phyloP scores from a whole-genome alignment of 2,329 filamentous ascomycete species.

The Pseudohalonectria lignicola region DNA sequence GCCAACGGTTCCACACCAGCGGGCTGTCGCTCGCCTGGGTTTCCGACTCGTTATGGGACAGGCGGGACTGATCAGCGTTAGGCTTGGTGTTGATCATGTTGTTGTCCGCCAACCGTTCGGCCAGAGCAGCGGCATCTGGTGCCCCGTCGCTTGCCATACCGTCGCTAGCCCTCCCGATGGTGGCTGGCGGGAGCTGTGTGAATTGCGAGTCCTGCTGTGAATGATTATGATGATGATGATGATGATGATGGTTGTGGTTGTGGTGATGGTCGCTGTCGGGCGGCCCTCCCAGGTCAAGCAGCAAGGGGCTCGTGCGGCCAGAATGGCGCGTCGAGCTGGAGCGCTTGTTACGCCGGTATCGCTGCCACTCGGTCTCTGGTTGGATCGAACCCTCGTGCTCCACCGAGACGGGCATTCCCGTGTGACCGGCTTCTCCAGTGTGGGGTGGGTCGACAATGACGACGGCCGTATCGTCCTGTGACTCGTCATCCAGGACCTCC shows the following conservation, averaged over 20 bases:
- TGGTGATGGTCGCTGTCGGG: background rate
- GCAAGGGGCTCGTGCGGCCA: background rate
- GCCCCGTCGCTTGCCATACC: background rate
- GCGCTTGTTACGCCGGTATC: constrained; percentile 39
- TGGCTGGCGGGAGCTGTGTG: too few species aligned
- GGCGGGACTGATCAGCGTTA: too few species aligned
- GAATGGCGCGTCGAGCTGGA: constrained; percentile 13
- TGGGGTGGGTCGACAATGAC: constrained; percentile 17
- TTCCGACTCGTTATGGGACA: constrained; percentile 3
- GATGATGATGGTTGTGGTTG: too few species aligned
- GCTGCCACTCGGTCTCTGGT: constrained; percentile 46
- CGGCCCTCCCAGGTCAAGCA: background rate
- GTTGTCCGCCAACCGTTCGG: background rate
- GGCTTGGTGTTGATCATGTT: background rate
- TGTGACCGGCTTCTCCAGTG: background rate
- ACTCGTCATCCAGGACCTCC: constrained; percentile 42
- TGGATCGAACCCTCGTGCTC: constrained; percentile 21
- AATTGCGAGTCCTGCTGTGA: too few species aligned
- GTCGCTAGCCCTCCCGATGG: too few species aligned
- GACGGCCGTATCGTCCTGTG: constrained; percentile 29
- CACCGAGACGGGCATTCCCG: constrained; percentile 11
- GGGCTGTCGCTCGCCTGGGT: constrained; percentile 22
- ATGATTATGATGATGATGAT: too few species aligned
- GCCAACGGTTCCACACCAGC: constrained; percentile 80
- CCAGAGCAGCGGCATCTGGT: background rate